phyloP scores from a whole-genome alignment of 768 basidiomycete genomes.

The Neoboletus brunneissimus region DNA sequence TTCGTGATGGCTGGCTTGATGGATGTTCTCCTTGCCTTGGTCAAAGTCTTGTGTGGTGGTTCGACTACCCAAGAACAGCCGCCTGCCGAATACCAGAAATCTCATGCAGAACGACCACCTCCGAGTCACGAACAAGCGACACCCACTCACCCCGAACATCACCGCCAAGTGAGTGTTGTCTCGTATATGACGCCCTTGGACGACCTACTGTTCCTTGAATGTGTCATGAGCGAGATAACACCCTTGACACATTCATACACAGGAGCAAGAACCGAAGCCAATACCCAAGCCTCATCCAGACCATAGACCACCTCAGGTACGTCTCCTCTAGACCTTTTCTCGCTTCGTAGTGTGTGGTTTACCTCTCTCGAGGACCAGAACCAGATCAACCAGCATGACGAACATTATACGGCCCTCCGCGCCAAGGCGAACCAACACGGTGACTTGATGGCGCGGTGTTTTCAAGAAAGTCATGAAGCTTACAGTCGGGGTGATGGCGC shows the following conservation, averaged over 20 bases:
- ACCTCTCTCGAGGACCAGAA: conserved; percentile 46
- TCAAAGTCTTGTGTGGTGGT: conserved; percentile 23
- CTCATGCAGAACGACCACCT: conserved; percentile 11
- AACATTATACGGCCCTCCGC: conserved; percentile 67
- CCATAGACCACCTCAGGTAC: conserved; percentile 19
- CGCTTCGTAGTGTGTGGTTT: background rate
- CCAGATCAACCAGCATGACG: conserved; percentile 64
- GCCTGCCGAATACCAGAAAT: conserved; percentile 1
- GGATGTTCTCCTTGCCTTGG: conserved; percentile 27
- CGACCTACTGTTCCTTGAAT: background rate
- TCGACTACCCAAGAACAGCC: conserved; percentile 14
- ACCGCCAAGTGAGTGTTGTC: conserved; percentile 16
- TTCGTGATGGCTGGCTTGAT: conserved; percentile 22
- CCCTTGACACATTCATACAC: conserved; percentile 2
- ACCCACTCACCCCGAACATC: conserved; percentile 4
- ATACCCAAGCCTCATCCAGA: conserved; percentile 15
- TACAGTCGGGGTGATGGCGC: conserved; percentile 73
- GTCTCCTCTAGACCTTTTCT: background rate
- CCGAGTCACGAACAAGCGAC: conserved; percentile 3
- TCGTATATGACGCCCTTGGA: background rate
- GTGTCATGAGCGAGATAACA: conserved; percentile 3
- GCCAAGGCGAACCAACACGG: conserved; percentile 76
- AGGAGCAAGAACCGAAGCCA: conserved; percentile 19
- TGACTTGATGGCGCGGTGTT: conserved; percentile 69
- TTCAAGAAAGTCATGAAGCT: conserved; percentile 71